These are phyloP conservation scores for Fusarium chlamydosporum DNA, from an alignment of 2,329 filamentous ascomycete species.

Conservation along the genomic window DNA sequence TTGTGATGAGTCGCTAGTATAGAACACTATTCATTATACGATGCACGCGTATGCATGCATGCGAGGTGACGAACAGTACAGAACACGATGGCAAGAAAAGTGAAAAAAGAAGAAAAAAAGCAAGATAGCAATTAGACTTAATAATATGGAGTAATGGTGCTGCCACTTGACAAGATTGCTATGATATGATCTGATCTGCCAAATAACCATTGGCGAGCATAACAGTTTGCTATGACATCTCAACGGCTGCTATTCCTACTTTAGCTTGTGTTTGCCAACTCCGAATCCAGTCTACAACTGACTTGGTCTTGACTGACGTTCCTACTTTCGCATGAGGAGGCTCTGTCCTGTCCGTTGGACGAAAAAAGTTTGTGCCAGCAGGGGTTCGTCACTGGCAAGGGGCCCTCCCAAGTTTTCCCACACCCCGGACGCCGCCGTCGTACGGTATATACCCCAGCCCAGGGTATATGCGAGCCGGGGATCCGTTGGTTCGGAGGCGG, in stretches of 20 bases:
- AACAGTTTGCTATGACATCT: neutral
- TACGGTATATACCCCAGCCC: conserved; percentile 36
- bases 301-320: neutral
- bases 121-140: neutral
- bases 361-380: conserved; percentile 38
- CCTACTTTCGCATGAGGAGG: conserved; percentile 5
- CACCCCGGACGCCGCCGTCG: conserved; percentile 31
- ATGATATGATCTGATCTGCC: conserved; percentile 20
- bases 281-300: neutral
- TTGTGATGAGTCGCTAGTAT: conserved; percentile 28
- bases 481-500: neutral
- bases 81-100: conserved; percentile 15
- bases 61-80: neutral
- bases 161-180: conserved; percentile 15
- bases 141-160: conserved; percentile 1
- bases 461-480: conserved; percentile 4
- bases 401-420: neutral
- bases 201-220: conserved; percentile 5
- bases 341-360: conserved; percentile 6
- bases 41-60: no score
- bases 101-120: conserved; percentile 4
- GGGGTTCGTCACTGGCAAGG: conserved; percentile 20
- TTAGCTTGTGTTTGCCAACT: conserved; percentile 6
- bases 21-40: neutral
- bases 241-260: conserved; percentile 13